Base-by-base conservation (phyloP, 2,329 filamentous ascomycete genomes). In the Neurospora sp. region DNA sequence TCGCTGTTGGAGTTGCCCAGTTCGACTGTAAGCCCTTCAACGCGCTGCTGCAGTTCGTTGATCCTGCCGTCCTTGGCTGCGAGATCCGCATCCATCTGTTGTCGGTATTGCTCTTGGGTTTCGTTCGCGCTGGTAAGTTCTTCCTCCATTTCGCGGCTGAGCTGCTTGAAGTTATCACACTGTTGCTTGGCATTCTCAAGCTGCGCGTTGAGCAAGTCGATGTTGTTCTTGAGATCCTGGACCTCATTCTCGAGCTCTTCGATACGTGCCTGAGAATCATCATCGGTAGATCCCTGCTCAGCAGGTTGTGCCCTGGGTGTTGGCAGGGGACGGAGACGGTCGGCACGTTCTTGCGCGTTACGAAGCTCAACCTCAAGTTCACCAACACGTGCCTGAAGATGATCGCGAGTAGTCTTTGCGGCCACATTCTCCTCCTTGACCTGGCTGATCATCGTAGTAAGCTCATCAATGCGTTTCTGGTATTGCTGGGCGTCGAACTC, bases 391-490 rank as follows among this genome's bases (percentile, higher is more conserved):
- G 90, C 88, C 79, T 98, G 94, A 1, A 99, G 85, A 78, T 97
- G 92, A 78, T 98, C 95, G 67, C 91, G 89, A 66, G 89, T 92
- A 1, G 95, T 97, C 84, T 97, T 97, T 33, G 90, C 89, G 36
- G 90, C 90, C 66, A 96, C 89, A 68, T 97, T 87, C 75, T 97
- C 93, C 79, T 98, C 94, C 66, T 95, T 92, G 68, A 90, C 89
- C 72, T 93, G 89, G 74, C 92, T 86, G 52, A 97, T 84, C 75
- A 89, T 95, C 39, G 90, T 85, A 73, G 95, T 91, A 66, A 99
- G 87, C 76, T 98, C 95, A 74, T 99, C 95, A 72, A 98, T 96
- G 68, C 94, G 89, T 80, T 93, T 96, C 78, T 97, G 93, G 68
- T 87, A 90, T 78, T 98, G 93, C 74, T 93, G 91, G 58, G 91